Evolutionary conservation across 1,284 basidiomycete species (phyloP), one percentile per base, ranked within the genome.

Genomic region (Anthracocystis setariae): DNA sequence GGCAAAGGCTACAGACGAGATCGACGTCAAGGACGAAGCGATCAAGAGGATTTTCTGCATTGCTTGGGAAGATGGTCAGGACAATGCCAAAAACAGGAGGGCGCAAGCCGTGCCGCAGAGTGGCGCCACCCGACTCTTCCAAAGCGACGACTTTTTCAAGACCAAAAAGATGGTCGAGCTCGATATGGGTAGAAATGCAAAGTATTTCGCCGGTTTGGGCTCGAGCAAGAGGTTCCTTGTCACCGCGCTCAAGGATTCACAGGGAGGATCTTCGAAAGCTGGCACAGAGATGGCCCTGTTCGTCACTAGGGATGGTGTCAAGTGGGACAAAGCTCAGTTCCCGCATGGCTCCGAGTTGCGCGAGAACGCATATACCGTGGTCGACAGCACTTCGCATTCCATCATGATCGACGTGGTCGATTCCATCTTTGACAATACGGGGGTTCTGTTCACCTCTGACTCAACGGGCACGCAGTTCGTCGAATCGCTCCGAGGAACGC

Each of bases 391-490:
- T 2, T 89, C 90, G 0, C 92, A 97, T 80, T 96, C 93, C 10
- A 88, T 98, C 38, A 92, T 91, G 15, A 92, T 98, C 39, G 96
- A 98, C 78, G 94, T 98, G 7, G 58, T 80, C 18, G 80, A 81
- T 50, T 65, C 66, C 18, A 46, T 70, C 32, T 85, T 86, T 40
- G 87, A 87, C 61, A 86, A 88, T 9, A 89, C 94, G 20, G 95
- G 95, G 1, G 95, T 93, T 2, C 85, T 98, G 5, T 98, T 97
- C 85, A 90, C 95, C 46, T 92, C 90, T 83, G 95, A 97, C 83
- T 91, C 90, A 39, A 92, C 96, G 71, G 96, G 96, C 2, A 95
- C 92, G 9, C 93, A 90, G 84, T 98, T 98, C 82, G 91, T 94
- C n/a, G 88, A 94, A 84, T 91, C 91, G 77, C 86, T 98, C 54